Evolutionary conservation across 352 stramenopile genomes (phyloP), one percentile per base, ranked within the genome.

Genomic region (Phytophthora vignae): DNA sequence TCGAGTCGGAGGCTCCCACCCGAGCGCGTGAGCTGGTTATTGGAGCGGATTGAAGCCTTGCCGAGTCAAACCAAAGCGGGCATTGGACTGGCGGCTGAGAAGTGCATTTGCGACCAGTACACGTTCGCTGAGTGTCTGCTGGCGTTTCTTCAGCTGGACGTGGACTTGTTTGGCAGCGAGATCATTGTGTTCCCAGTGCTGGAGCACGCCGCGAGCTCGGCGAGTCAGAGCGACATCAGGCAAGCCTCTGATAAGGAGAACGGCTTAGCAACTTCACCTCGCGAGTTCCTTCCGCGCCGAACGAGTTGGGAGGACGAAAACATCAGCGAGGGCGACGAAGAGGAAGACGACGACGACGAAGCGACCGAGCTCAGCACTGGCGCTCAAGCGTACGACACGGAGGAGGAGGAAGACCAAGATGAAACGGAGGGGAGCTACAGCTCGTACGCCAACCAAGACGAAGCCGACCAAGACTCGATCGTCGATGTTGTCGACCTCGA

Each of bases 111-210:
- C 8, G 54, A 76, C 11, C 64, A 55, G 11, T 29, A 85, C 11
- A 53, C 40, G 33, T 91, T 91, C 44, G 56, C 72, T 19, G 79
- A 79, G 36, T 40, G 72, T 1, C 42, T 91, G 12, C 55, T 92
- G 25, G 14, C 63, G 9, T 70, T 73, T 2, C 60, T 92, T 53
- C 70, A 84, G 48, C 64, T 92, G 36, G 83, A 91, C n/a, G 74
- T 90, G 14, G 77, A 90, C 25, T 64, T 87, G 29, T 87, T 83
- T 67, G 82, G 77, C 0, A 67, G 83, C 19, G 83, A 92, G 42
- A 71, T 90, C 31, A 77, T 92, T 33, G 49, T 77, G 1, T 91
- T 92, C 29, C 83, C 85, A 1, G 63, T 57, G 4, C 62, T 92
- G 6, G 83, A 87, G 40, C 64, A 60, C 14, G 55, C 50, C 12